phyloP scores from a whole-genome alignment of 768 basidiomycete species.

The Pilatotrama ljubarskyi region DNA sequence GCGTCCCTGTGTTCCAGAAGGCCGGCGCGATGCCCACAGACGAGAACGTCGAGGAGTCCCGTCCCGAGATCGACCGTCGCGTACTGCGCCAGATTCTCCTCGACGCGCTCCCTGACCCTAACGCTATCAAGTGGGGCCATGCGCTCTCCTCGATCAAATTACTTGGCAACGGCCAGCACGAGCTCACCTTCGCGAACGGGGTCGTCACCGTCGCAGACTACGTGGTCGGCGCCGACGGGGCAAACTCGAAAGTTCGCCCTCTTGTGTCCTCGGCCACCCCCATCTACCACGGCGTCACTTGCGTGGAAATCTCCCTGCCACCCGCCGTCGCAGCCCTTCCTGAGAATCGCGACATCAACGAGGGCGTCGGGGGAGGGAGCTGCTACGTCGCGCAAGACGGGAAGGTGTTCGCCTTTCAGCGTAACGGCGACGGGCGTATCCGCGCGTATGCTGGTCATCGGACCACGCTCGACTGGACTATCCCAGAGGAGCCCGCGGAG shows the following conservation, averaged over 20 bases:
- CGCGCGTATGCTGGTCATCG: conserved; percentile 3
- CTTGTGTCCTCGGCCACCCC: background rate
- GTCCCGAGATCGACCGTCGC: conserved; percentile 14
- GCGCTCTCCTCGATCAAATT: conserved; percentile 33
- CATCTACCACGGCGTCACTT: conserved; percentile 2
- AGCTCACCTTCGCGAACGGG: conserved; percentile 11
- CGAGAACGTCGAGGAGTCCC: background rate
- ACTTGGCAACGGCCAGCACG: conserved; percentile 27
- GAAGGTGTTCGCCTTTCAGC: conserved; percentile 2
- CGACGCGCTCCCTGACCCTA: conserved; percentile 22
- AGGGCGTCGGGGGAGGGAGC: conserved; percentile 3
- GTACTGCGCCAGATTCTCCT: conserved; percentile 10
- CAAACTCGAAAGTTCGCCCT: background rate
- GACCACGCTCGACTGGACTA: background rate
- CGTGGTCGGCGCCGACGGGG: conserved; percentile 6
- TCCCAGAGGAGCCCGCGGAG: background rate
- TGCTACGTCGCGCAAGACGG: background rate
- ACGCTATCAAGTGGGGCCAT: conserved; percentile 44
- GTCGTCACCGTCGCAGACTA: background rate
- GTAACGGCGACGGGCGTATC: conserved; percentile 10
- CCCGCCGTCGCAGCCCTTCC: background rate
- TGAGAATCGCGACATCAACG: conserved; percentile 7
- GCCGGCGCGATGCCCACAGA: background rate
- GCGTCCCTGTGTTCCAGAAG: background rate
- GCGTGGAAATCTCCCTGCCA: background rate